These are phyloP conservation scores for Fusarium sp. DNA, from an alignment of 2,329 filamentous ascomycete species.

Conservation along the genomic window DNA sequence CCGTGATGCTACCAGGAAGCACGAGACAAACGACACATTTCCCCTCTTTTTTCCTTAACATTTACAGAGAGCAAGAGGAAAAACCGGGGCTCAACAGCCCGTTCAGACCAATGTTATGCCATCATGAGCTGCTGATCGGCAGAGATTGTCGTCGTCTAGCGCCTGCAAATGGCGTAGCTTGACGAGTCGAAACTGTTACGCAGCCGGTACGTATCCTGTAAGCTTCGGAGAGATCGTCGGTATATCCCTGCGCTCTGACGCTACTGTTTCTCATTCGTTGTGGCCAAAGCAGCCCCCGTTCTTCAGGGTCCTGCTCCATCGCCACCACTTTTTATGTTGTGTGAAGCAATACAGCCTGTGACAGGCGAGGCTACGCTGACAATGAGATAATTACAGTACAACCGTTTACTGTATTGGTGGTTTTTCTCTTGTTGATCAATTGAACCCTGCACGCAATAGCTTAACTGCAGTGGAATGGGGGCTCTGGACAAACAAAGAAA, in stretches of 20 bases:
- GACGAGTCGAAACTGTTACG: slow-evolving; percentile 11
- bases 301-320: slow-evolving; percentile 41
- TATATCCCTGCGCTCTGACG: slow-evolving; percentile 22
- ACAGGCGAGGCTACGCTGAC: slow-evolving; percentile 26
- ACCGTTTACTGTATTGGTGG: slow-evolving; percentile 15
- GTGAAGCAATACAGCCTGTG: not conserved
- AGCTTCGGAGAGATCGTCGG: slow-evolving; percentile 35
- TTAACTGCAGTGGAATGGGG: slow-evolving; percentile 19
- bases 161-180: slow-evolving; percentile 43
- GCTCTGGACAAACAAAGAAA: slow-evolving; percentile 25
- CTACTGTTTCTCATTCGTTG: slow-evolving; percentile 23
- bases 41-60: not conserved
- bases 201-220: slow-evolving; percentile 23
- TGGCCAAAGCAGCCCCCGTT: slow-evolving; percentile 10
- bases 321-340: slow-evolving; percentile 14
- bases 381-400: slow-evolving; percentile 33
- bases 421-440: slow-evolving; percentile 19
- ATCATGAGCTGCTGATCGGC: slow-evolving; percentile 36
- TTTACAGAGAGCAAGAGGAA: slow-evolving; percentile 1
- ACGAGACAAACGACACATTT: slow-evolving; percentile 18
- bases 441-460: slow-evolving; percentile 6
- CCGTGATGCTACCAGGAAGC: slow-evolving; percentile 20
- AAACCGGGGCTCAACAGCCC: slow-evolving; percentile 28
- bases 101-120: slow-evolving; percentile 33
- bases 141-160: slow-evolving; percentile 43